A percentile compares a stretch with the other conserved stretches of the same genome.
Evolutionary conservation across 2,329 filamentous ascomycete species (phyloP).

Genomic region (Boeremia exigua): DNA sequence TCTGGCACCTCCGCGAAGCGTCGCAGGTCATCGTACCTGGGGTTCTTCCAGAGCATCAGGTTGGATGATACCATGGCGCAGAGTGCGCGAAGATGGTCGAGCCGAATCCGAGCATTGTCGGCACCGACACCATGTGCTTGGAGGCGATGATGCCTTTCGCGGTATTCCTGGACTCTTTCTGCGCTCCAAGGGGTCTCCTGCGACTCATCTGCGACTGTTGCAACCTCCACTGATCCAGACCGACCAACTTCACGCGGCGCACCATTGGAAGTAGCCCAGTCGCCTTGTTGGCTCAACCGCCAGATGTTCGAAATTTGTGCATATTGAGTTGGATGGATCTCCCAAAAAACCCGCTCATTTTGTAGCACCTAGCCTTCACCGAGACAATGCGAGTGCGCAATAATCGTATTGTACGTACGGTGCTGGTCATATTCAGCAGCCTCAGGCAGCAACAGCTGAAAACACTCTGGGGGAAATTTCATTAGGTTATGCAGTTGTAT

Average conservation of each 20-base stretch:
- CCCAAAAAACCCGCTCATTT: background rate
- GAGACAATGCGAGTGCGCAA: background rate
- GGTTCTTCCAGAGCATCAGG: background rate
- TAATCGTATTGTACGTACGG: background rate
- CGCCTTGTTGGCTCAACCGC: too few species aligned
- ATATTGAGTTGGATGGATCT: background rate
- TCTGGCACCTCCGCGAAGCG: background rate
- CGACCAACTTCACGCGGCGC: too few species aligned
- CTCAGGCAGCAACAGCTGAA: background rate
- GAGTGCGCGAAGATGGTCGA: background rate
- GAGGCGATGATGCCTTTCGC: background rate
- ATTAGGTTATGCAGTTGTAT: background rate
- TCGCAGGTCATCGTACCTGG: background rate
- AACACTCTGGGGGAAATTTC: background rate
- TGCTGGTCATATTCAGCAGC: background rate
- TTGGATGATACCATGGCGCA: background rate
- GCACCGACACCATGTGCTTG: background rate
- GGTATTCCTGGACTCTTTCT: background rate
- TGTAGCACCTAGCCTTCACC: slow-evolving; percentile 8
- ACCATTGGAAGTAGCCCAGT: too few species aligned
- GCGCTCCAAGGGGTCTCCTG: background rate
- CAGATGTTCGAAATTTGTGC: background rate
- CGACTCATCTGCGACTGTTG: background rate
- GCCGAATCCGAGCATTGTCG: background rate
- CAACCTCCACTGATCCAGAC: too few species aligned